phyloP scores from a whole-genome alignment of 257 asterid genomes.

The Solanum ossicruentum region DNA sequence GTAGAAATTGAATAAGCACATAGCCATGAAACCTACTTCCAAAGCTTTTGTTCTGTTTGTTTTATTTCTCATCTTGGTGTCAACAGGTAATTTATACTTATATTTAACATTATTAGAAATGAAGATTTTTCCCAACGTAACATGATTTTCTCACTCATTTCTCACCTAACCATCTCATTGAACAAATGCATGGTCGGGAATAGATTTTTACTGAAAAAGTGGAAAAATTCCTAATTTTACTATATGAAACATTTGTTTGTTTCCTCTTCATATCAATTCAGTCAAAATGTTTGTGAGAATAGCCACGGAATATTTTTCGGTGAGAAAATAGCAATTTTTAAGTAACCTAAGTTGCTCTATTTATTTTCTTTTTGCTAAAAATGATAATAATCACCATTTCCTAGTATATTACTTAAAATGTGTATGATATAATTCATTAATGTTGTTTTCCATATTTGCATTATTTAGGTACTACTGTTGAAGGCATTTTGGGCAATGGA shows the following conservation, averaged over 20 bases:
- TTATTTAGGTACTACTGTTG: constrained; percentile 12
- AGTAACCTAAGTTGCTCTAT: neutral
- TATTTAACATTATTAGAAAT: neutral
- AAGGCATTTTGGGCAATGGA: constrained; percentile 12
- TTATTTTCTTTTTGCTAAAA: neutral
- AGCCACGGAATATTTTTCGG: too few species aligned
- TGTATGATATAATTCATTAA: neutral
- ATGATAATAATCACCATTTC: neutral
- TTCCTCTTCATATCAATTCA: too few species aligned
- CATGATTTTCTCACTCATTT: too few species aligned
- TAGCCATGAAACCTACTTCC: constrained; percentile 23
- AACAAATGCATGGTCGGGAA: too few species aligned
- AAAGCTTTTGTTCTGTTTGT: constrained; percentile 14
- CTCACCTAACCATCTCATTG: too few species aligned
- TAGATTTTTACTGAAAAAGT: too few species aligned
- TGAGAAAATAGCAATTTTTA: too few species aligned
- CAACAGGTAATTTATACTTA: constrained; percentile 26
- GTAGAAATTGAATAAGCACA: neutral
- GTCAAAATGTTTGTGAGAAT: too few species aligned
- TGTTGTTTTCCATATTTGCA: neutral
- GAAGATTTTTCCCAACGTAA: too few species aligned
- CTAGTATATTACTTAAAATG: neutral
- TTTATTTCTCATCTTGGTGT: constrained; percentile 23
- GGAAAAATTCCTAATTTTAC: too few species aligned
- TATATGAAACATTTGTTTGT: too few species aligned